Conservation (phyloP, 257 asterid species). For the Capsicum pubescens region DNA sequence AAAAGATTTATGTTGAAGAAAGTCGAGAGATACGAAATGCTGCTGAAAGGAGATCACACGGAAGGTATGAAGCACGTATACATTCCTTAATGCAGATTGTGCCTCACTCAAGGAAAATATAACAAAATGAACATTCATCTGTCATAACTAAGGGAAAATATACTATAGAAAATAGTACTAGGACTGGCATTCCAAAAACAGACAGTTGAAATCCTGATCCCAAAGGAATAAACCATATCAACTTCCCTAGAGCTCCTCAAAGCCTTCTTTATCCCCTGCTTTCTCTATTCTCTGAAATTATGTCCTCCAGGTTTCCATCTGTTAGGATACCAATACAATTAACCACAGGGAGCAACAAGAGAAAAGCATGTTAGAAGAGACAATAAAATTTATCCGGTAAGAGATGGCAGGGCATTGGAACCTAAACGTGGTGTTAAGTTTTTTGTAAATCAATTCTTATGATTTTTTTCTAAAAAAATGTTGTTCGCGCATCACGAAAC, state of each 20-base stretch:
- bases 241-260: conserved; percentile 67
- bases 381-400: no score
- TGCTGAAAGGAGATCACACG: background rate
- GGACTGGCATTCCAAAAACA: background rate
- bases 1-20: background rate
- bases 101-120: background rate
- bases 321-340: conserved; percentile 23
- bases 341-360: no score
- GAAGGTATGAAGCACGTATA: no score
- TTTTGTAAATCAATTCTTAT: no score
- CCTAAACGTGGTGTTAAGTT: no score
- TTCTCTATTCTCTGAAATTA: conserved; percentile 77
- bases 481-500: no score
- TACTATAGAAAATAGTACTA: background rate
- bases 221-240: background rate
- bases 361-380: no score
- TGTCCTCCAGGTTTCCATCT: conserved; percentile 83
- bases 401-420: no score
- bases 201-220: background rate
- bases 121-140: background rate
- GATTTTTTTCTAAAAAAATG: no score
- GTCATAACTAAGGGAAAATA: background rate
- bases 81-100: conserved; percentile 9
- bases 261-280: conserved; percentile 87
- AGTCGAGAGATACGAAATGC: background rate